Evolutionary conservation across 2,329 filamentous ascomycete species (phyloP).

Genomic region (Thielaviopsis euricoi): DNA sequence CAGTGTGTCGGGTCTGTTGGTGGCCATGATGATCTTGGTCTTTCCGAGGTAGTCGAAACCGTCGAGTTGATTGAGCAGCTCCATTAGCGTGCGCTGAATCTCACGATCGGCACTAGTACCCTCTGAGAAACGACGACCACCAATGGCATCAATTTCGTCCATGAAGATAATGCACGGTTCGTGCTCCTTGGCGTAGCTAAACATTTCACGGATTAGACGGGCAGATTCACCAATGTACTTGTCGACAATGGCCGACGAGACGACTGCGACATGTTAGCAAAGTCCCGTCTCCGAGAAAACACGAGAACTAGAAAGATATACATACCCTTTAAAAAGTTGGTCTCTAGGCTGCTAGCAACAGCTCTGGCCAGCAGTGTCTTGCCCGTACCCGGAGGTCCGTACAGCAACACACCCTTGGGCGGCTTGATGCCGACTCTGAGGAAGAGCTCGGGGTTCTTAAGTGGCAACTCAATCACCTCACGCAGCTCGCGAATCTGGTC

Average conservation of each 20-base stretch:
- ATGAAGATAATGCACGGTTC: conserved; percentile 99
- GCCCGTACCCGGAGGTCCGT: conserved; percentile 89
- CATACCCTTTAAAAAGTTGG: conserved; percentile 91
- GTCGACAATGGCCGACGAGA: conserved; percentile 96
- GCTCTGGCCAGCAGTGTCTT: conserved; percentile 91
- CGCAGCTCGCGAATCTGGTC: conserved; percentile 95
- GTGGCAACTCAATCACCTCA: conserved; percentile 91
- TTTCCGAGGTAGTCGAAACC: conserved; percentile 98
- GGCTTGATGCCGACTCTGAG: conserved; percentile 95
- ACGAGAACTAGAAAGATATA: neutral
- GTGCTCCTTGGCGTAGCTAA: conserved; percentile 97
- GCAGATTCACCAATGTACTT: conserved; percentile 99
- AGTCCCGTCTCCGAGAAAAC: neutral
- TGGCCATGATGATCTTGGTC: conserved; percentile 99
- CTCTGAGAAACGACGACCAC: conserved; percentile 89
- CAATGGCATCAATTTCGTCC: conserved; percentile 99
- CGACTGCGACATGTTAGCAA: conserved; percentile 40
- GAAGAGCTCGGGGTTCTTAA: conserved; percentile 98
- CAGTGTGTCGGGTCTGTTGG: conserved; percentile 89
- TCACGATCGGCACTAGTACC: conserved; percentile 95
- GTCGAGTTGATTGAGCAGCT: conserved; percentile 93
- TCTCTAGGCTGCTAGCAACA: conserved; percentile 90
- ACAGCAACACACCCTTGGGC: conserved; percentile 90
- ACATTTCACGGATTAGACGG: conserved; percentile 96
- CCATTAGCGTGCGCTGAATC: conserved; percentile 97